Percentiles rank a stretch among this genome's conserved stretches.
phyloP scores from a whole-genome alignment of 2,329 filamentous ascomycete genomes.

The Atkinsonella texensis region DNA sequence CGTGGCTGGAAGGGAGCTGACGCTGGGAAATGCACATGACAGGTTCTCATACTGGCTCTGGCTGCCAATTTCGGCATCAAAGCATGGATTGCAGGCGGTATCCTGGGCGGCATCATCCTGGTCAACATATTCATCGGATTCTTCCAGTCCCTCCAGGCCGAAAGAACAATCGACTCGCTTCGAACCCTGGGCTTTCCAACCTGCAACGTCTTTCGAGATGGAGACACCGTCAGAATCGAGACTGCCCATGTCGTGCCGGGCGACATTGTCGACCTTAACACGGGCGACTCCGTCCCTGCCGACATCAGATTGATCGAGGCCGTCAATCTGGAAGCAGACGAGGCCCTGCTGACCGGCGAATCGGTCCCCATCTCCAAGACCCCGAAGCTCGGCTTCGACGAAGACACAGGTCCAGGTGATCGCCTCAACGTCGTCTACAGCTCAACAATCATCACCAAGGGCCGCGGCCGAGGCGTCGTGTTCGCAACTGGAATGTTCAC shows the following conservation, averaged over 20 bases:
- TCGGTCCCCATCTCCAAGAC: slow-evolving; percentile 41
- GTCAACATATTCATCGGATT: slow-evolving; percentile 26
- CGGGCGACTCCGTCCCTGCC: slow-evolving; percentile 42
- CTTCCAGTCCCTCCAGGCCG: slow-evolving; percentile 27
- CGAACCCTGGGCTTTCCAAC: slow-evolving; percentile 22
- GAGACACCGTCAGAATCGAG: slow-evolving; percentile 17
- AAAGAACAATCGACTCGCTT: slow-evolving; percentile 28
- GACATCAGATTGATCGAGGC: slow-evolving; percentile 38
- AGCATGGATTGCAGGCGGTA: slow-evolving; percentile 39
- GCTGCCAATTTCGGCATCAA: slow-evolving; percentile 36
- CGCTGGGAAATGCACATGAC: not conserved
- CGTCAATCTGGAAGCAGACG: slow-evolving; percentile 52
- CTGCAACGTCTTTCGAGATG: slow-evolving; percentile 24
- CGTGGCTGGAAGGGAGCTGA: not conserved
- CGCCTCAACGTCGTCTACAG: slow-evolving; percentile 45
- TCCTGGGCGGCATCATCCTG: slow-evolving; percentile 35
- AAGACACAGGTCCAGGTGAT: slow-evolving; percentile 31
- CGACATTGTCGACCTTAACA: slow-evolving; percentile 35
- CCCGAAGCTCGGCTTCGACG: slow-evolving; percentile 25
- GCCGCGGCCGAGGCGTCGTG: slow-evolving; percentile 44
- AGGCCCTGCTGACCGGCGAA: slow-evolving; percentile 47
- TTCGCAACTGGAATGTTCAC: slow-evolving; percentile 45
- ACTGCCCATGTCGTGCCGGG: slow-evolving; percentile 35
- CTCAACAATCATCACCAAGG: slow-evolving; percentile 38
- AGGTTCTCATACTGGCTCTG: slow-evolving; percentile 47